Conservation (phyloP, 1,284 basidiomycete species). For the Ustilago nuda region DNA sequence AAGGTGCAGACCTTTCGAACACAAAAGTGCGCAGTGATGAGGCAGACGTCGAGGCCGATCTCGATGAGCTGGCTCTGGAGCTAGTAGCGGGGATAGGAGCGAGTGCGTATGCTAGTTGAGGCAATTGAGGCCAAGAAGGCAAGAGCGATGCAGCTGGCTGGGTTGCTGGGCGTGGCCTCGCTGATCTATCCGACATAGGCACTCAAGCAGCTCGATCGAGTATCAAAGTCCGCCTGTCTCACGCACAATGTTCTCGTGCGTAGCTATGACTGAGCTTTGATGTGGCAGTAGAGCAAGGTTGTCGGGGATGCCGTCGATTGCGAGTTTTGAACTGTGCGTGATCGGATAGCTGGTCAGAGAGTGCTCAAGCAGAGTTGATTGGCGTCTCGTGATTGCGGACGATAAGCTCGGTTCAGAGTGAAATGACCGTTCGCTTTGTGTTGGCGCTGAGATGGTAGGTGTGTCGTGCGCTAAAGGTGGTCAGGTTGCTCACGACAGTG, state of each 20-base stretch:
- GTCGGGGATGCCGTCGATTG: background rate
- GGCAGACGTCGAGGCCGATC: constrained; percentile 10
- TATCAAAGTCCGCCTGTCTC: background rate
- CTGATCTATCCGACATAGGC: constrained; percentile 23
- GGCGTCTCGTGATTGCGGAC: no score
- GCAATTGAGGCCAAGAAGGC: constrained; percentile 36
- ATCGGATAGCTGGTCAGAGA: background rate
- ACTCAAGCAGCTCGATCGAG: constrained; percentile 9
- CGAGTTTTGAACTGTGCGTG: background rate
- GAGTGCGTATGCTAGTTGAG: constrained; percentile 30
- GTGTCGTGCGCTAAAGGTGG: background rate
- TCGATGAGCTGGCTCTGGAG: constrained; percentile 15
- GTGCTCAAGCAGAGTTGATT: background rate
- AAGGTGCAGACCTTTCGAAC: constrained; percentile 27
- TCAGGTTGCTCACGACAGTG: background rate
- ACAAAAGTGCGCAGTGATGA: constrained; percentile 14
- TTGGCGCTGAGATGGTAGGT: no score
- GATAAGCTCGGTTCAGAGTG: no score
- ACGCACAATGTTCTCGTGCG: constrained; percentile 6
- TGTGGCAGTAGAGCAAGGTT: background rate
- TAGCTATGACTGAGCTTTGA: constrained; percentile 7
- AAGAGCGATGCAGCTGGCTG: constrained; percentile 32
- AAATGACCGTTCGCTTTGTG: no score
- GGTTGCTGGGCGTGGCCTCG: constrained; percentile 29
- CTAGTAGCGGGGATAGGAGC: constrained; percentile 23